A percentile compares a stretch with the other conserved stretches of the same genome.
Conservation (phyloP, 2,329 filamentous ascomycete genomes). For the Didymella keratinophila region DNA sequence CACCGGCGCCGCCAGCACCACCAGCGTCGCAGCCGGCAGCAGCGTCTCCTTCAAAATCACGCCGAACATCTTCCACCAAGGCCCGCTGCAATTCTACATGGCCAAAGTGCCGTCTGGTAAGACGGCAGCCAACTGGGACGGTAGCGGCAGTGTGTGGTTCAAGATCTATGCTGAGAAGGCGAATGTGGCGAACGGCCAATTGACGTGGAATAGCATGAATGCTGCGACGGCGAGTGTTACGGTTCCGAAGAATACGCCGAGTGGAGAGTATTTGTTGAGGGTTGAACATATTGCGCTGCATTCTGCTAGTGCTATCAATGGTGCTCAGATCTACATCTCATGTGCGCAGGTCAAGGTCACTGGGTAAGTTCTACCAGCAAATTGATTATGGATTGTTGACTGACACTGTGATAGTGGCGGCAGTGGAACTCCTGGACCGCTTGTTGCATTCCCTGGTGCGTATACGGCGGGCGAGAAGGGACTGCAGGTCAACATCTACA, state of each 20-base stretch:
- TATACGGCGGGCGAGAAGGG: constrained; percentile 47
- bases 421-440: constrained; percentile 46
- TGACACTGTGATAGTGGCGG: constrained; percentile 33
- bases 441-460: constrained; percentile 54
- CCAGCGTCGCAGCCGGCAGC: constrained; percentile 41
- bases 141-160: constrained; percentile 48
- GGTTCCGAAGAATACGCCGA: constrained; percentile 52
- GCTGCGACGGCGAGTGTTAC: constrained; percentile 41
- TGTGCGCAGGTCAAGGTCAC: constrained; percentile 57
- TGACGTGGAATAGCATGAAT: constrained; percentile 41
- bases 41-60: constrained; percentile 44
- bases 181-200: constrained; percentile 26
- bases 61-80: constrained; percentile 46
- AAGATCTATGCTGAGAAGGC: constrained; percentile 45
- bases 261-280: constrained; percentile 56
- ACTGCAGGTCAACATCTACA: constrained; percentile 46
- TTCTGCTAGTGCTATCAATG: constrained; percentile 42
- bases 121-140: constrained; percentile 42
- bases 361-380: constrained; percentile 21
- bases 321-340: constrained; percentile 56
- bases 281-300: constrained; percentile 59
- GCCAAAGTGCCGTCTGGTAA: constrained; percentile 46
- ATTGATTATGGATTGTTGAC: neutral
- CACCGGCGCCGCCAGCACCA: constrained; percentile 26
- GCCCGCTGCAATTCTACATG: constrained; percentile 50